Conservation (phyloP, 768 basidiomycete species). For the Neoboletus brunneissimus region DNA sequence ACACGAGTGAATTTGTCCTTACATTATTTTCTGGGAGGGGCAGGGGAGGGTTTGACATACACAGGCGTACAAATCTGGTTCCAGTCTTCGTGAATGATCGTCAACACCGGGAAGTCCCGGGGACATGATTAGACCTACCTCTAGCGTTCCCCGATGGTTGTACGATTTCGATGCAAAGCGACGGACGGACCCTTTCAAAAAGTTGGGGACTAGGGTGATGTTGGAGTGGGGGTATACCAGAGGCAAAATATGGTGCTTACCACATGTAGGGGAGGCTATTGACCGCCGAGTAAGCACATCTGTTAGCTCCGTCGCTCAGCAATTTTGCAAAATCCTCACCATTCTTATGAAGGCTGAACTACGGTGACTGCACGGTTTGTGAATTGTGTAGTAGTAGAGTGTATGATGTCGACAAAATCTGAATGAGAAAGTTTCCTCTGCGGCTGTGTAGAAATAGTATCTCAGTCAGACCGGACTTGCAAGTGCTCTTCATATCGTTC, state of each 20-base stretch:
- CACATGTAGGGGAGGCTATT: slow-evolving; percentile 81
- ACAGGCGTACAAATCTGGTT: slow-evolving; percentile 63
- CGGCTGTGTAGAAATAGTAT: no score
- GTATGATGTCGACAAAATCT: no score
- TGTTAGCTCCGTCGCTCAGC: no score
- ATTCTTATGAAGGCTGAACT: no score
- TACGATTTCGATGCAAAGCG: slow-evolving; percentile 89
- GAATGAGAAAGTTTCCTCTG: no score
- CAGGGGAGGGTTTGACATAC: slow-evolving; percentile 16
- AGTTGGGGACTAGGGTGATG: slow-evolving; percentile 58
- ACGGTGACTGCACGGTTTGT: no score
- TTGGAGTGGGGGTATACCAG: neutral
- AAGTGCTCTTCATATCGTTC: no score
- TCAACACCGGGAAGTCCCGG: slow-evolving; percentile 88
- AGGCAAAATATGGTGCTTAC: slow-evolving; percentile 33
- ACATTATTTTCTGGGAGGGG: neutral
- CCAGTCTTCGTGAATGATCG: slow-evolving; percentile 64
- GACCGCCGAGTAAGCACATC: neutral
- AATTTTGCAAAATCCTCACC: no score
- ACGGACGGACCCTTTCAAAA: slow-evolving; percentile 85
- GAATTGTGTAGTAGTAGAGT: no score
- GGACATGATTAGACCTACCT: slow-evolving; percentile 56
- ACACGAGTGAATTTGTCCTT: neutral
- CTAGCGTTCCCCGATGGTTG: slow-evolving; percentile 88
- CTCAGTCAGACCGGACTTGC: no score